Evolutionary conservation across 1,284 basidiomycete genomes (phyloP).

Genomic region (Sphagnurus paluster): DNA sequence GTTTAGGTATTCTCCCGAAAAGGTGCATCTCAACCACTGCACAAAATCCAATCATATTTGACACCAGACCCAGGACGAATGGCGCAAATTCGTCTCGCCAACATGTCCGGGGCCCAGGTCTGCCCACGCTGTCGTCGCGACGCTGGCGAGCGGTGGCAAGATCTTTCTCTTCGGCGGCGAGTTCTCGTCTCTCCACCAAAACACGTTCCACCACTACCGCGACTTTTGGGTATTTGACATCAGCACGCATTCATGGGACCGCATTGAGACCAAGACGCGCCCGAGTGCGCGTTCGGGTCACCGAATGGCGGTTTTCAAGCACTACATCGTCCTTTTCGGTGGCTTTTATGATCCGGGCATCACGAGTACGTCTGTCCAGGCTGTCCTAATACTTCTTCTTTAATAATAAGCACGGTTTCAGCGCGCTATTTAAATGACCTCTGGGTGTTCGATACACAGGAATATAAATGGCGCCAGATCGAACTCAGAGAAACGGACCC

Average conservation of each 20-base stretch:
- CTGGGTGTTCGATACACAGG: constrained; percentile 87
- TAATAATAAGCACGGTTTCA: constrained; percentile 25
- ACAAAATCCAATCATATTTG: neutral
- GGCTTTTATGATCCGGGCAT: constrained; percentile 86
- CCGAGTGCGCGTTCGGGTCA: constrained; percentile 87
- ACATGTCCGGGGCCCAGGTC: constrained; percentile 84
- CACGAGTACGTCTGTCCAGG: constrained; percentile 48
- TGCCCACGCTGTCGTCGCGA: constrained; percentile 78
- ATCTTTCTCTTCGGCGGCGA: constrained; percentile 87
- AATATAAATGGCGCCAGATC: constrained; percentile 87
- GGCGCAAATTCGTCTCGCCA: constrained; percentile 81
- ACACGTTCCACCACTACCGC: constrained; percentile 88
- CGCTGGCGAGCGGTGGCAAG: constrained; percentile 77
- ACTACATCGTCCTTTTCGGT: constrained; percentile 84
- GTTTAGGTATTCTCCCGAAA: constrained; percentile 81
- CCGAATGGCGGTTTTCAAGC: constrained; percentile 91
- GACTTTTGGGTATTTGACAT: constrained; percentile 87
- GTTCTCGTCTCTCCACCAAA: constrained; percentile 85
- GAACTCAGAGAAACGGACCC: constrained; percentile 71
- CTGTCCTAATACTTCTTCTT: neutral
- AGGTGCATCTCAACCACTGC: constrained; percentile 40
- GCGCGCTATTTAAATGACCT: constrained; percentile 86
- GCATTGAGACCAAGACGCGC: constrained; percentile 82
- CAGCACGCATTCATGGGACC: constrained; percentile 79
- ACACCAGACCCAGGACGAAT: constrained; percentile 62